Evolutionary conservation across 495 filamentous ascomycete genomes (phyloP).

Genomic region (Hyaloscypha hepaticicola): DNA sequence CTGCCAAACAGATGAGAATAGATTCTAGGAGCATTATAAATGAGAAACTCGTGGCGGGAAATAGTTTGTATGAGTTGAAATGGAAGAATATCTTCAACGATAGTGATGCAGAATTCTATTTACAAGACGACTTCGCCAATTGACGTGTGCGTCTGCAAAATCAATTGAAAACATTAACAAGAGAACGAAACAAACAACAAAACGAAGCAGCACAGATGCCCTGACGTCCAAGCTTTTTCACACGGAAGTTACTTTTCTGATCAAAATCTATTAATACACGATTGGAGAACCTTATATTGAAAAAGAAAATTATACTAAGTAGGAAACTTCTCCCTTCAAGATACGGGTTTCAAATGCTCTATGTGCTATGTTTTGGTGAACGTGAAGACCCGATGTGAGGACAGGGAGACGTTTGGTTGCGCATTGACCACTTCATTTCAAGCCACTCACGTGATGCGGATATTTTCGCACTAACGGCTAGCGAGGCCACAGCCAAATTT

Average conservation of each 20-base stretch:
- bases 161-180: constrained; percentile 6
- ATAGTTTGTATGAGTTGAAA: constrained; percentile 1
- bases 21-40: constrained; percentile 22
- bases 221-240: not conserved
- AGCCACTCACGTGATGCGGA: constrained; percentile 3
- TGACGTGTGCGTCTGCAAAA: not conserved
- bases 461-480: constrained; percentile 1
- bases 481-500: constrained; percentile 11
- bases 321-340: not conserved
- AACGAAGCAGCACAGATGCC: not conserved
- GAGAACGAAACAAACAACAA: constrained; percentile 1
- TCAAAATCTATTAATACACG: not conserved
- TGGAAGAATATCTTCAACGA: too few species aligned
- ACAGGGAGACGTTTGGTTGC: not conserved
- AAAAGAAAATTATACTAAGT: not conserved
- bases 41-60: constrained; percentile 16
- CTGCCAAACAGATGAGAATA: constrained; percentile 9
- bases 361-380: not conserved
- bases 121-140: not conserved
- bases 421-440: not conserved
- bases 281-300: not conserved
- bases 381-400: too few species aligned
- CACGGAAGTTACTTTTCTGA: not conserved
- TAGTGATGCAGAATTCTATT: not conserved
- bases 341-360: not conserved